A percentile compares a stretch with the other conserved stretches of the same genome.
Conservation (phyloP, 2,329 filamentous ascomycete species). For the Neocatenulostroma microsporum region DNA sequence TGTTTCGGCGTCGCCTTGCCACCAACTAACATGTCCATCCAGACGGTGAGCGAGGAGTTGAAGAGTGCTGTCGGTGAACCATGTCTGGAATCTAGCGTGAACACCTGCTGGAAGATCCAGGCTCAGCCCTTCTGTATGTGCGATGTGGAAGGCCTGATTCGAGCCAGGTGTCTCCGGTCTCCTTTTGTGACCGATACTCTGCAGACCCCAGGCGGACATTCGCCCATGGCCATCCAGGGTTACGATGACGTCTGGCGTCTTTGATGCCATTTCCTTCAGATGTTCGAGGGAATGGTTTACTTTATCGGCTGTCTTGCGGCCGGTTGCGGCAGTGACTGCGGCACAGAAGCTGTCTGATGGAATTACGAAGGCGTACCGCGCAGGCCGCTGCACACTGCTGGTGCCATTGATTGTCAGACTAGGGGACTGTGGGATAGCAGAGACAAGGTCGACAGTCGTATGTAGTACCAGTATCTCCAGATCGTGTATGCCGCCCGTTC, state of each 20-base stretch:
- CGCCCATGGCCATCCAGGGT: slow-evolving; percentile 74
- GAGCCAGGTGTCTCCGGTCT: slow-evolving; percentile 34
- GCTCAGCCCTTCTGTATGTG: slow-evolving; percentile 59
- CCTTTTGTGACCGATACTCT: slow-evolving; percentile 68
- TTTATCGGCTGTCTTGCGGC: slow-evolving; percentile 28
- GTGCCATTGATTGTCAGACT: slow-evolving; percentile 41
- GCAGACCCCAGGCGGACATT: slow-evolving; percentile 88
- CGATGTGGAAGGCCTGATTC: slow-evolving; percentile 73
- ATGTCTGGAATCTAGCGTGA: slow-evolving; percentile 19
- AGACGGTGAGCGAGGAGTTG: slow-evolving; percentile 71
- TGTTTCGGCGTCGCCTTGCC: slow-evolving; percentile 67
- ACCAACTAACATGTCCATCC: slow-evolving; percentile 75
- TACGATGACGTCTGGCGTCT: slow-evolving; percentile 78
- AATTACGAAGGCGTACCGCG: slow-evolving; percentile 70
- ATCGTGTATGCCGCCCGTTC: slow-evolving; percentile 62
- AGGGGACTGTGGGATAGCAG: slow-evolving; percentile 49
- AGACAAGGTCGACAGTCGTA: slow-evolving; percentile 67
- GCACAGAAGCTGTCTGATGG: slow-evolving; percentile 71
- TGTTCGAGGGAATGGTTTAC: slow-evolving; percentile 71
- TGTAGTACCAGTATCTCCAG: slow-evolving; percentile 69
- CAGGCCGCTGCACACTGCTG: slow-evolving; percentile 32
- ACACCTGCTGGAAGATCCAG: slow-evolving; percentile 11
- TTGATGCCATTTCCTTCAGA: slow-evolving; percentile 76
- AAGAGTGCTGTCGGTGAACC: slow-evolving; percentile 24
- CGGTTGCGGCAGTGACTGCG: slow-evolving; percentile 52